phyloP scores from a whole-genome alignment of 169 alveolate genomes.

The Plasmodium sp. region DNA sequence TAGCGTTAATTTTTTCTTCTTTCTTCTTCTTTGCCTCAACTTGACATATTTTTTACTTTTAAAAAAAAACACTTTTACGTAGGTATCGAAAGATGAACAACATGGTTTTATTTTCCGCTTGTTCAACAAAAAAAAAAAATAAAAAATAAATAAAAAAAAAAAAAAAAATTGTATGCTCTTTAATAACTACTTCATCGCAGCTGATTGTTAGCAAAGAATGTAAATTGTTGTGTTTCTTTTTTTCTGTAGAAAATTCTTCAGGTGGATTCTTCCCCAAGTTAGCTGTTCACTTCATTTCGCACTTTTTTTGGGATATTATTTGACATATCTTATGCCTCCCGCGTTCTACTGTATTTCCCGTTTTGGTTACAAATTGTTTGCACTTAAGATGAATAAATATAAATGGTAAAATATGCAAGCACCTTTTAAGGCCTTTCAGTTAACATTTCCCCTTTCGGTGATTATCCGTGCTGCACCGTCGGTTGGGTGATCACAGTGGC shows the following conservation, averaged over 20 bases:
- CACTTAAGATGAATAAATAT: neutral
- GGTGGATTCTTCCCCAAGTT: neutral
- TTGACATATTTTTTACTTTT: neutral
- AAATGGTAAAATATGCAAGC: neutral
- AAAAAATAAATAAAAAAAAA: neutral
- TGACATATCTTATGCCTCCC: neutral
- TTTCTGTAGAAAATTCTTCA: neutral
- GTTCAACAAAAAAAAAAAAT: neutral
- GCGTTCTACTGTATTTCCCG: neutral
- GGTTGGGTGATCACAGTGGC: neutral
- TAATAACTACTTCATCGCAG: neutral
- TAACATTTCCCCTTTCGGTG: neutral
- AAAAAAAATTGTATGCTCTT: neutral
- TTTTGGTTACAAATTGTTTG: neutral
- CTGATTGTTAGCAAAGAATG: neutral
- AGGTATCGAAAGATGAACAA: neutral
- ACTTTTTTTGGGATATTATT: neutral
- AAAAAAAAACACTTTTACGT: neutral
- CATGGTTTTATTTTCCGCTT: neutral
- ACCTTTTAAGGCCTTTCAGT: neutral
- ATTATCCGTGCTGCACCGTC: neutral
- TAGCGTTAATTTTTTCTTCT: neutral
- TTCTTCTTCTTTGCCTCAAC: neutral
- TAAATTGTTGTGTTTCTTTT: neutral
- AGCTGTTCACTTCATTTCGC: neutral